A percentile compares a stretch with the other conserved stretches of the same genome.
Conservation (phyloP, 345 rosid genomes). For the Aurinia saxatilis region DNA sequence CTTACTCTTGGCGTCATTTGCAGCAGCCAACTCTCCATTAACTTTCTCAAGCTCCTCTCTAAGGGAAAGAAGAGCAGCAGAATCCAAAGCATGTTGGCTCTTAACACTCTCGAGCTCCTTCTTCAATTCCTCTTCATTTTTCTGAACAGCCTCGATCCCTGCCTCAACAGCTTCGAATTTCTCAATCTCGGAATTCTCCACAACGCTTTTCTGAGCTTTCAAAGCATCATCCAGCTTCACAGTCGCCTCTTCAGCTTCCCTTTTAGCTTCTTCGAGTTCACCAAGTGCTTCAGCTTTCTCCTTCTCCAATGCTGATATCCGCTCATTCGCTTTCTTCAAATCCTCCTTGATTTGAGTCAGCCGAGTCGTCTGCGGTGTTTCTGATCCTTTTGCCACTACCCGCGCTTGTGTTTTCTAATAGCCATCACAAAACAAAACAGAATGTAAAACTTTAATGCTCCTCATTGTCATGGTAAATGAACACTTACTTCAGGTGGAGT, state of each 20-base stretch:
- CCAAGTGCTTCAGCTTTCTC: slow-evolving; percentile 67
- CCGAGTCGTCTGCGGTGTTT: slow-evolving; percentile 55
- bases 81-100: slow-evolving; percentile 81
- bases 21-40: slow-evolving; percentile 63
- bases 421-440: slow-evolving; percentile 27
- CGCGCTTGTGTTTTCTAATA: slow-evolving; percentile 57
- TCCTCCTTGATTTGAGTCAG: slow-evolving; percentile 71
- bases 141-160: slow-evolving; percentile 76
- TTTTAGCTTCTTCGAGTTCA: slow-evolving; percentile 70
- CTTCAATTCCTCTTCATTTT: slow-evolving; percentile 78
- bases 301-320: slow-evolving; percentile 53
- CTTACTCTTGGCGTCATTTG: slow-evolving; percentile 74
- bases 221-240: slow-evolving; percentile 74
- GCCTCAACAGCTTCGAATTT: slow-evolving; percentile 87
- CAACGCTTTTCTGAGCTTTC: slow-evolving; percentile 80
- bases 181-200: slow-evolving; percentile 80
- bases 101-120: slow-evolving; percentile 66
- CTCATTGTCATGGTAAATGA: background rate
- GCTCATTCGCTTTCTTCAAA: slow-evolving; percentile 79
- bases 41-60: slow-evolving; percentile 64
- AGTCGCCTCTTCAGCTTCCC: slow-evolving; percentile 54
- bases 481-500: slow-evolving; percentile 57
- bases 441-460: too few species aligned
- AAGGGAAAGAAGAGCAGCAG: slow-evolving; percentile 62
- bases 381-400: slow-evolving; percentile 46